A percentile compares a stretch with the other conserved stretches of the same genome.
phyloP scores from a whole-genome alignment of 1,284 basidiomycete species.

The Fistulina hepatica region DNA sequence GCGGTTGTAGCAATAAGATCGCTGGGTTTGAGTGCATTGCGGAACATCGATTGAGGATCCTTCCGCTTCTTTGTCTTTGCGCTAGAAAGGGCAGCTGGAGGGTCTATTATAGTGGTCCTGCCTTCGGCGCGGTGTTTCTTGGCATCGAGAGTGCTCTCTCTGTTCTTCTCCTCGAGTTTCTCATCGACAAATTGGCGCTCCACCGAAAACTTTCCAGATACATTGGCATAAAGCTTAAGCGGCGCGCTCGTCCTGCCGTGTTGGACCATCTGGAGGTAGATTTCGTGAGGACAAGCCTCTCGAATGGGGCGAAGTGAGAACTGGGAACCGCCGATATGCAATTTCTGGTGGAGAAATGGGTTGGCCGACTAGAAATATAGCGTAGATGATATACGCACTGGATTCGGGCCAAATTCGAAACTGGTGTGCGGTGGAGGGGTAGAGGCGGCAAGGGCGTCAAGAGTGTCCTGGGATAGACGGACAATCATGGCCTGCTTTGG shows the following conservation, averaged over 20 bases:
- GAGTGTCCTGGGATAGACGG: conserved; percentile 55
- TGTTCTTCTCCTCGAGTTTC: conserved; percentile 42
- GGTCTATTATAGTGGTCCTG: conserved; percentile 40
- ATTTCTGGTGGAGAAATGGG: conserved; percentile 33
- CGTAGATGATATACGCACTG: conserved; percentile 29
- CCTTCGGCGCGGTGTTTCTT: conserved; percentile 43
- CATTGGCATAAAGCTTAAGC: conserved; percentile 58
- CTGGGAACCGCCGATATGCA: conserved; percentile 51
- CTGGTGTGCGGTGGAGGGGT: conserved; percentile 41
- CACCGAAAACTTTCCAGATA: conserved; percentile 56
- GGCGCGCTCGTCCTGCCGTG: conserved; percentile 45
- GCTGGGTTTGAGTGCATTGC: conserved; percentile 25
- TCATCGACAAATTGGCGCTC: conserved; percentile 50
- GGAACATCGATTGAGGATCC: conserved; percentile 24
- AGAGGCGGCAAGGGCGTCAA: conserved; percentile 49
- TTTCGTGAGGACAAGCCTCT: conserved; percentile 51
- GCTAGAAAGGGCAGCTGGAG: conserved; percentile 23
- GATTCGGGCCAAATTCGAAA: conserved; percentile 47
- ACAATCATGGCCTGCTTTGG: conserved; percentile 64
- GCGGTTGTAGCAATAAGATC: conserved; percentile 19
- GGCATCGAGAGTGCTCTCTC: conserved; percentile 44
- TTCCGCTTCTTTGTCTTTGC: conserved; percentile 26
- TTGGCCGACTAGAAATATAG: conserved; percentile 1
- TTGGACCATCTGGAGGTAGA: conserved; percentile 55
- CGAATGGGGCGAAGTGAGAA: conserved; percentile 43